These are phyloP conservation scores for Leishmania turanica DNA, from an alignment of 208 protist genomes.

Conservation along the genomic window DNA sequence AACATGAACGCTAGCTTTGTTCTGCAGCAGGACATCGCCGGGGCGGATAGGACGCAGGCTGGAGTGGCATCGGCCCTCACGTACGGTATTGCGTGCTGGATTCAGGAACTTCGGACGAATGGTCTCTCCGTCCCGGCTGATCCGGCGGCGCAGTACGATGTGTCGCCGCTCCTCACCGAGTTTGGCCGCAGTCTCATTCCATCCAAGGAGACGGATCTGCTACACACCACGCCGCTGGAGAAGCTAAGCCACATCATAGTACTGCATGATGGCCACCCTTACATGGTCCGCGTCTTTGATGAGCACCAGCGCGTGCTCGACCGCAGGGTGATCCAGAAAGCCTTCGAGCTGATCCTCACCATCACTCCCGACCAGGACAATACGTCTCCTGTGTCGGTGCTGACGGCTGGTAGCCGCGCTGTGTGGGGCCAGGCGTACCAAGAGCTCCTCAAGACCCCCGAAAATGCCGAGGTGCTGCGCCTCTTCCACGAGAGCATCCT, in stretches of 20 bases:
- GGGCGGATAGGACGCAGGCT: conserved; percentile 56
- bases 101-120: conserved; percentile 36
- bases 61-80: conserved; percentile 67
- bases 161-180: conserved; percentile 70
- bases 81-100: conserved; percentile 65
- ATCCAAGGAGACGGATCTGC: conserved; percentile 52
- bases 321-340: conserved; percentile 52
- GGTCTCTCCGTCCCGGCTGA: conserved; percentile 42
- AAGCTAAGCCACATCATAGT: conserved; percentile 81
- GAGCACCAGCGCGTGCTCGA: conserved; percentile 48
- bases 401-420: conserved; percentile 77
- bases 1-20: conserved; percentile 76
- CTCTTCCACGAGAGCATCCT: conserved; percentile 75
- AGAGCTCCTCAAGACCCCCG: conserved; percentile 74
- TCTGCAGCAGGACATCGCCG: conserved; percentile 46
- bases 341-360: conserved; percentile 76
- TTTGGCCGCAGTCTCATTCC: conserved; percentile 84
- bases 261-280: conserved; percentile 81
- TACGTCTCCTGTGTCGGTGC: conserved; percentile 77
- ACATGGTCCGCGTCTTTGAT: conserved; percentile 75
- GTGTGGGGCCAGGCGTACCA: conserved; percentile 82
- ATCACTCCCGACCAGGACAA: conserved; percentile 85
- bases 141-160: conserved; percentile 43
- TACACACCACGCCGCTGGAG: conserved; percentile 63
- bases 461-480: conserved; percentile 72